Percentiles rank a stretch among this genome's conserved stretches.
phyloP scores from a whole-genome alignment of 805 yeast species.

The Cyberlindnera amylophila region DNA sequence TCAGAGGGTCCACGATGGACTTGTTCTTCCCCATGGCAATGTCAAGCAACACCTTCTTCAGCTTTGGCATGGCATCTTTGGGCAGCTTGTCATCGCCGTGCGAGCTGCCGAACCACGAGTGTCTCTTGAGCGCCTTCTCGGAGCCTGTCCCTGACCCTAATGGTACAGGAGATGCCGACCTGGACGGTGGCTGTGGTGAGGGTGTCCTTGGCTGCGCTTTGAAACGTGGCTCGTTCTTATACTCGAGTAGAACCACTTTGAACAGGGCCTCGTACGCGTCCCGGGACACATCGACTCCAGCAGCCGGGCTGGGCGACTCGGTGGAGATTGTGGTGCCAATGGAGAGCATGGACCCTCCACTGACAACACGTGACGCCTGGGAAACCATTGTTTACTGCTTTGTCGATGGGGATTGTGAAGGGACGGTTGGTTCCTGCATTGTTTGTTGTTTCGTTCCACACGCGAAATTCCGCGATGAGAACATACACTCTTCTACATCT shows the following conservation, averaged over 20 bases:
- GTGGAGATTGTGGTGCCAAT: conserved; percentile 12
- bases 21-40: conserved; percentile 44
- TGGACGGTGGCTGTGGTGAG: conserved; percentile 6
- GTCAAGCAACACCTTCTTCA: conserved; percentile 40
- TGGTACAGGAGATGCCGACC: conserved; percentile 4
- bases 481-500: too few relatives aligned
- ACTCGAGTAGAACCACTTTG: conserved; percentile 54
- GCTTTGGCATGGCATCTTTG: conserved; percentile 29
- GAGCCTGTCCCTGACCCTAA: conserved; percentile 15
- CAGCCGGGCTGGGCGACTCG: conserved; percentile 1
- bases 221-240: conserved; percentile 63
- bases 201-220: conserved; percentile 21
- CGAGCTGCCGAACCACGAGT: conserved; percentile 29
- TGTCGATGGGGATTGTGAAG: too few relatives aligned
- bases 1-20: conserved; percentile 39
- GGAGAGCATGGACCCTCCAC: conserved; percentile 10
- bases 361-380: conserved; percentile 4
- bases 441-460: conserved; percentile 6
- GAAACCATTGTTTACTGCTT: too few relatives aligned
- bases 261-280: conserved; percentile 48
- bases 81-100: conserved; percentile 32
- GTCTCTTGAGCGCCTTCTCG: conserved; percentile 19
- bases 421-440: too few relatives aligned
- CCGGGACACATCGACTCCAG: conserved; percentile 23
- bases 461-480: conserved; percentile 8